Base-by-base conservation (phyloP, 371 early-diverging fungal genomes). In the Mortierella sp. region DNA sequence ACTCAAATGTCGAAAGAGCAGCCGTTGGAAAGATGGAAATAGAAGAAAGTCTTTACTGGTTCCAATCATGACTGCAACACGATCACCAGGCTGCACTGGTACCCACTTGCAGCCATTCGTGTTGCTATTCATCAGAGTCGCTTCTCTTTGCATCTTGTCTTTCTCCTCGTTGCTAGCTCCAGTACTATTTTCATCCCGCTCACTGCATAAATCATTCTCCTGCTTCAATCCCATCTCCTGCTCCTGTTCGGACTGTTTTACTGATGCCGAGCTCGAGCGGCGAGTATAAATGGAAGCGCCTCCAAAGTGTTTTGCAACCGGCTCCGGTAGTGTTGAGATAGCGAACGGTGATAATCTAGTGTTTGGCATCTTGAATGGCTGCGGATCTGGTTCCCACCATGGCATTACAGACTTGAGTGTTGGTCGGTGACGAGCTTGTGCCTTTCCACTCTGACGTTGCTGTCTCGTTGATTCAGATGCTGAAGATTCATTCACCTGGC, bases 341-440 rank as follows among this genome's bases (percentile, higher is more conserved):
- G 75, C 75, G 43, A 61, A 74, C 6, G 74, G 71, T 8, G 80
- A 80, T 12, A 80, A 54, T 32, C 61, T 59, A 1, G 80, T 70
- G 35, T 3, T 74, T 9, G 80, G 80, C 68, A 80, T 70, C 32
- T 64, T 64, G 68, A 80, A 74, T 17, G 80, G 80, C 34, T 61
- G 64, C 12, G 80, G 80, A 47, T 70, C 47, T 2, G 80, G 80
- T 19, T 80, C 80, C 80, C 80, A 80, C 80, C 80, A 80, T 19
- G 80, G 73, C 9, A 72, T 34, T 22, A 63, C 22, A 22, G 61
- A 32, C 19, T 61, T 45, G 15, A 35, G 49, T 9, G 29, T 31
- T 22, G 42, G 10, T 0, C n/a, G 40, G 23, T 13, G 0, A 8
- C 28, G 60, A 17, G 23, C 8, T 12, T 17, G 28, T 26, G 8